Base-by-base conservation (phyloP, 2,329 filamentous ascomycete species). In the Drechslera avenae region DNA sequence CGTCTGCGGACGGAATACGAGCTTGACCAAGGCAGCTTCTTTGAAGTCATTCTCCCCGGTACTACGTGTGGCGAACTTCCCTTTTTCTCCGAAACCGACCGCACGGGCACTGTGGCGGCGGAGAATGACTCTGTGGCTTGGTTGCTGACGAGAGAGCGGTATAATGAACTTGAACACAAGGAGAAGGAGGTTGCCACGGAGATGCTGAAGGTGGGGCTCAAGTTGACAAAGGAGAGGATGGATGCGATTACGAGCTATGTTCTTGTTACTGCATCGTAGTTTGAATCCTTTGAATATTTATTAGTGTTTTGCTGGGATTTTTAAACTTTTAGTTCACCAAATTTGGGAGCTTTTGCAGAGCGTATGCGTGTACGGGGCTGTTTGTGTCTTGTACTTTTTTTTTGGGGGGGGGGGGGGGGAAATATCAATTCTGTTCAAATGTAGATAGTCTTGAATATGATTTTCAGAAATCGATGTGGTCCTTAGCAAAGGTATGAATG, bases 11-110 rank as follows among this genome's bases (percentile, higher is more conserved):
- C 89, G 3, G 92, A 97, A 64, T 97, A 99, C 70, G 84, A 93
- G 56, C 81, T 96, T 26, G 91, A 94, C 1, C 94, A 97, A 69
- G 94, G 94, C 0, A 84, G 83, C 62, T 89, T 95, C 62, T 90
- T 89, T 54, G 94, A 99, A 73, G 90, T 90, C 66, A 97, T 97
- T 46, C 88, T 97, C 1, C 90, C 92, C 0, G 94, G 94, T 13
- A 94, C 94, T 1, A 97, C 94, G 0, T 97, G 93, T 63, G 94
- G 94, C 30, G 94, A 99, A 76, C 75, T 99, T 45, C 94, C 94
- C 0, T 99, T 99, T 77, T 99, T 99, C 76, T 91, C 88, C 2
- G 90, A 95, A 66, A 97, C 93, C 1, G 81, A 84, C 44, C 83
- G 94, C 14, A 97, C 92, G 3, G 91, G 91, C 1, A 96, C 89